phyloP scores from a whole-genome alignment of 345 rosid genomes.

The Salix dunnii region DNA sequence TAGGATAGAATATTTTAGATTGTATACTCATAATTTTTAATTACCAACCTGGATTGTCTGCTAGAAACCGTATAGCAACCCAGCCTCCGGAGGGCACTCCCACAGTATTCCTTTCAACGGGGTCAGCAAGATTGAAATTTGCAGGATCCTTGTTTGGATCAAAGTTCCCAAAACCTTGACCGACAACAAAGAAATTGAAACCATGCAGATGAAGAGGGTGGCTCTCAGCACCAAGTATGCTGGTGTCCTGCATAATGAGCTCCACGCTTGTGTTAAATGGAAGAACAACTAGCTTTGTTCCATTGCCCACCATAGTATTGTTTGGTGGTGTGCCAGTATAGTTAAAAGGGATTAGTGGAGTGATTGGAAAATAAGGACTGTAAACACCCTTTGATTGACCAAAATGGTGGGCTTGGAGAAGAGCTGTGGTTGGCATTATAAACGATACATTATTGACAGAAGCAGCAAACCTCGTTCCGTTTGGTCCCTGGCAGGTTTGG shows the following conservation, averaged over 20 bases:
- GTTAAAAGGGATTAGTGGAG: constrained; percentile 7
- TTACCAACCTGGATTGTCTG: constrained; percentile 18
- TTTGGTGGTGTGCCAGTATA: constrained; percentile 15
- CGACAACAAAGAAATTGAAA: constrained; percentile 15
- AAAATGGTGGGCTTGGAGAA: constrained; percentile 4
- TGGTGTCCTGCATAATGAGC: constrained; percentile 18
- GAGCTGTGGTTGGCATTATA: constrained; percentile 10
- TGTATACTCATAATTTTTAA: not conserved
- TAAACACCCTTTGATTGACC: constrained; percentile 16
- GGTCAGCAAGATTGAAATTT: constrained; percentile 15
- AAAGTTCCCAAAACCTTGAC: constrained; percentile 18
- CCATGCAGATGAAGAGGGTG: constrained; percentile 20
- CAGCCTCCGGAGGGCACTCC: constrained; percentile 20
- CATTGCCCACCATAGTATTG: constrained; percentile 15
- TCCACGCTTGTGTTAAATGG: constrained; percentile 15
- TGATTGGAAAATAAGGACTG: not conserved
- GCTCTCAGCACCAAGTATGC: constrained; percentile 9
- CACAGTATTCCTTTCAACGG: constrained; percentile 16
- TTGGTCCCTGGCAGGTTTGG: constrained; percentile 12
- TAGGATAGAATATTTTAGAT: not conserved
- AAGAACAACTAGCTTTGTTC: constrained; percentile 11
- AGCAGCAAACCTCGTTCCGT: constrained; percentile 17
- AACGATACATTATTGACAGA: constrained; percentile 13
- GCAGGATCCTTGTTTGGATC: constrained; percentile 2
- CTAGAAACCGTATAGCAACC: constrained; percentile 17